A percentile compares a stretch with the other conserved stretches of the same genome.
Conservation (phyloP, 345 rosid species). For the Microthlaspi erraticum region DNA sequence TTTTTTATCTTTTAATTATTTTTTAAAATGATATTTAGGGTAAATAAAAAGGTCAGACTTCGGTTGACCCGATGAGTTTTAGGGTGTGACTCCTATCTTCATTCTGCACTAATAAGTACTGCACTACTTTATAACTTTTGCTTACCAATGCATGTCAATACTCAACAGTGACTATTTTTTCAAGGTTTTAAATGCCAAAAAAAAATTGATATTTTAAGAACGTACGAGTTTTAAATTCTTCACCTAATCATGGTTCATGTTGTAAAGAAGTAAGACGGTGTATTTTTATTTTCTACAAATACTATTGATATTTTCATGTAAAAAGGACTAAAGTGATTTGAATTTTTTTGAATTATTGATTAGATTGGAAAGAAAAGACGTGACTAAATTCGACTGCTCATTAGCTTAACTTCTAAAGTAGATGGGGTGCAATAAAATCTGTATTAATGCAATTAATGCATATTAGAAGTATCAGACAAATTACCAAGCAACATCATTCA, state of each 20-base stretch:
- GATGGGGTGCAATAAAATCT: constrained; percentile 41
- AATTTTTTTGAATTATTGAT: not conserved
- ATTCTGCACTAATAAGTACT: constrained; percentile 46
- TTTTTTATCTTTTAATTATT: not conserved
- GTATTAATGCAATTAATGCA: constrained; percentile 40
- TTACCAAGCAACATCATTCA: constrained; percentile 40
- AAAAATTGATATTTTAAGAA: not conserved
- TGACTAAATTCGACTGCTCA: constrained; percentile 32
- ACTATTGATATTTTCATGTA: constrained; percentile 7
- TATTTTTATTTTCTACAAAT: not conserved
- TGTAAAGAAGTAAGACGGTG: not conserved
- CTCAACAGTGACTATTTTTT: constrained; percentile 36
- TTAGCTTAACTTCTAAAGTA: constrained; percentile 39
- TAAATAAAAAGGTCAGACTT: constrained; percentile 49
- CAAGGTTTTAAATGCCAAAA: constrained; percentile 18
- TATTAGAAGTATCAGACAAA: constrained; percentile 38
- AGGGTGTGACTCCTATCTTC: constrained; percentile 47
- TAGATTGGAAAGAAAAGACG: constrained; percentile 20
- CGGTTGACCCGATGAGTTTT: constrained; percentile 47
- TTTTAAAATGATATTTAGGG: constrained; percentile 40
- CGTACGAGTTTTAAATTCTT: constrained; percentile 17
- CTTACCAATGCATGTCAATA: constrained; percentile 50
- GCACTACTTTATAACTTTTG: constrained; percentile 38
- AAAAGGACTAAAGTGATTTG: not conserved
- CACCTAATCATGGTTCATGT: constrained; percentile 8